These are phyloP conservation scores for Fusarium brevicatenulatum DNA, from an alignment of 2,329 filamentous ascomycete genomes.

Conservation along the genomic window DNA sequence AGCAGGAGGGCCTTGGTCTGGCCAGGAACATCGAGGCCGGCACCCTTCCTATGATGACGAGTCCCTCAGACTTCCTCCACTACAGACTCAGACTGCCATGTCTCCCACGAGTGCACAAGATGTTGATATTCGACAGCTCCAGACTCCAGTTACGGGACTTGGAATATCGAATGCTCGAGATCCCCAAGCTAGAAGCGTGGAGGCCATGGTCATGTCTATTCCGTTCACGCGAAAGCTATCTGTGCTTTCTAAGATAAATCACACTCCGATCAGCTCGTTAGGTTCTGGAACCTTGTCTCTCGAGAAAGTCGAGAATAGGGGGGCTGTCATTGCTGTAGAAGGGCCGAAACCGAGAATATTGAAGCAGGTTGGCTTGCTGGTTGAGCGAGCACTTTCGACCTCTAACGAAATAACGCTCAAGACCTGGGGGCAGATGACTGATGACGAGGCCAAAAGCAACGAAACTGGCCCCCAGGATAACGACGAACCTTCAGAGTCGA, in stretches of 20 bases:
- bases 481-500: conserved; percentile 33
- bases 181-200: conserved; percentile 59
- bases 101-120: conserved; percentile 43
- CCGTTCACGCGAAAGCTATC: conserved; percentile 80
- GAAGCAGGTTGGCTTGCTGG: conserved; percentile 68
- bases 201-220: conserved; percentile 80
- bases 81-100: conserved; percentile 57
- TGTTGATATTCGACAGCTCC: conserved; percentile 43
- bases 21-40: conserved; percentile 48
- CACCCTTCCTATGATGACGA: conserved; percentile 62
- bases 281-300: conserved; percentile 42
- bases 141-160: conserved; percentile 44
- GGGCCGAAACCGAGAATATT: conserved; percentile 68
- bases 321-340: conserved; percentile 85
- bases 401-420: conserved; percentile 56
- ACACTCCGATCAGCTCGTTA: conserved; percentile 62
- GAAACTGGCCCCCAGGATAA: conserved; percentile 19
- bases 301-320: conserved; percentile 62
- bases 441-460: conserved; percentile 21
- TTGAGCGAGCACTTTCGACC: conserved; percentile 69
- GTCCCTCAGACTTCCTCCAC: conserved; percentile 63
- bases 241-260: conserved; percentile 79
- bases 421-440: conserved; percentile 55
- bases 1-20: conserved; percentile 43
- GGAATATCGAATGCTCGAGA: conserved; percentile 40